These are phyloP conservation scores for Bryopsis sp. DNA, from an alignment of 139 green algal genomes.

Conservation along the genomic window DNA sequence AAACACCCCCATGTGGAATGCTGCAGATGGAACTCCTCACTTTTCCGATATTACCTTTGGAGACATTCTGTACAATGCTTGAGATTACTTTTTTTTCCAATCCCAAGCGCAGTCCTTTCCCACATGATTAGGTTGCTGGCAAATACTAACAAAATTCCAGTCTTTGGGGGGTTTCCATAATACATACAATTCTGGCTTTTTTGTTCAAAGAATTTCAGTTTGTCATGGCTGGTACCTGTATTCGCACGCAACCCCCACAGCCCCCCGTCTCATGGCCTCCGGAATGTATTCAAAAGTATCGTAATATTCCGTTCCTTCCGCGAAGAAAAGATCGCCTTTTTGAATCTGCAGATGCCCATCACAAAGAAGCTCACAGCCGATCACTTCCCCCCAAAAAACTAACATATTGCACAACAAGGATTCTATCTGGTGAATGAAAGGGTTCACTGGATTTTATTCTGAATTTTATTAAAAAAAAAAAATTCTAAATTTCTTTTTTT, in stretches of 20 bases:
- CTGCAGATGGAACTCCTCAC: not conserved
- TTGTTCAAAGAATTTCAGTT: not conserved
- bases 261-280: not conserved
- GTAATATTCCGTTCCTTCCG: not conserved
- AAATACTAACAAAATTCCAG: no score
- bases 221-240: not conserved
- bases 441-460: no score
- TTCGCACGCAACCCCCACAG: not conserved
- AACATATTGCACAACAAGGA: no score
- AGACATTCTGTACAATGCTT: not conserved
- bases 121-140: not conserved
- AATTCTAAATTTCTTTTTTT: no score
- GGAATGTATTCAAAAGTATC: slow-evolving; percentile 7
- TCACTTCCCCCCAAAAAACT: no score
- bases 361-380: no score
- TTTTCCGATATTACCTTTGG: not conserved
- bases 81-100: not conserved
- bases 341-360: no score
- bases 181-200: not conserved
- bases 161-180: not conserved
- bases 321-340: slow-evolving; percentile 5
- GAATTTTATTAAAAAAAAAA: no score
- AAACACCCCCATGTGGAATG: not conserved
- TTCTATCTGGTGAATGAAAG: no score
- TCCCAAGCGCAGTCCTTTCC: not conserved